These are phyloP conservation scores for Globisporangium cystogenes DNA, from an alignment of 352 stramenopile species.

Conservation along the genomic window DNA sequence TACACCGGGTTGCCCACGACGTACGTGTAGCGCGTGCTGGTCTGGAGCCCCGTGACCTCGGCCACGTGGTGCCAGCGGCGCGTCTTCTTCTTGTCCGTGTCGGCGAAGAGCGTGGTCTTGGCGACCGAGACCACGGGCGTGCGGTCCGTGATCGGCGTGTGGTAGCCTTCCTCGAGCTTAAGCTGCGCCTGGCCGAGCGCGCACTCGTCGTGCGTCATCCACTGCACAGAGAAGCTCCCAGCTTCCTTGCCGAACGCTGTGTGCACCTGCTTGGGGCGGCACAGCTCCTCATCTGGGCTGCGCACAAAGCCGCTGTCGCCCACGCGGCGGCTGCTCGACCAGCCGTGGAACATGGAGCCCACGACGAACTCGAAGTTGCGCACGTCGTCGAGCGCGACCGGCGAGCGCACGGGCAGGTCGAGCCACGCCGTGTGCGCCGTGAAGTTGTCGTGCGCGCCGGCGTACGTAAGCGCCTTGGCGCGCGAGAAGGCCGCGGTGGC, in stretches of 20 bases:
- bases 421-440: conserved; percentile 69
- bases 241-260: conserved; percentile 60
- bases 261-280: conserved; percentile 77
- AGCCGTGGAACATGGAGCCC: conserved; percentile 73
- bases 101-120: conserved; percentile 60
- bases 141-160: conserved; percentile 29
- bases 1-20: conserved; percentile 71
- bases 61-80: conserved; percentile 70
- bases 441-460: conserved; percentile 38
- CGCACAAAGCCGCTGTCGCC: conserved; percentile 42
- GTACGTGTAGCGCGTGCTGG: conserved; percentile 77
- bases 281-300: conserved; percentile 36
- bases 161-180: conserved; percentile 55
- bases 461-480: conserved; percentile 52
- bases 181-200: conserved; percentile 34
- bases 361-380: conserved; percentile 64
- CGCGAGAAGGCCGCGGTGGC: conserved; percentile 26
- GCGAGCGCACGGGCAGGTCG: conserved; percentile 16
- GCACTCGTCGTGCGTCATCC: conserved; percentile 67
- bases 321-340: conserved; percentile 59
- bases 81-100: conserved; percentile 49
- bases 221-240: conserved; percentile 68
- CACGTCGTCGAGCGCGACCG: conserved; percentile 1
- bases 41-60: conserved; percentile 48
- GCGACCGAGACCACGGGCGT: conserved; percentile 36